Base-by-base conservation (phyloP, 2,329 filamentous ascomycete genomes). In the Didymosphaeria variabile region DNA sequence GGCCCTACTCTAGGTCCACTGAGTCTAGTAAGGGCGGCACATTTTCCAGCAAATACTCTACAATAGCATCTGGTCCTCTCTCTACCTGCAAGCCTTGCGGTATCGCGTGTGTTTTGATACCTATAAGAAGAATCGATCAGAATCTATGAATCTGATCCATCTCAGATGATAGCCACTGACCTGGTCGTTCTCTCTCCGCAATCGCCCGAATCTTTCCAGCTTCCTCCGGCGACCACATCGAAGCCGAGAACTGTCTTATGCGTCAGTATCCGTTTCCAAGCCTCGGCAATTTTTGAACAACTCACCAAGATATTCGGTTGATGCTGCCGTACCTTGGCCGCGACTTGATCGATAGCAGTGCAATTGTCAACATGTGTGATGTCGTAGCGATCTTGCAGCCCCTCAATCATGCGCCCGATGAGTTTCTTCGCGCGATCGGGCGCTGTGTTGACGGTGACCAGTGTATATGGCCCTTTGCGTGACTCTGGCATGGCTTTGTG, bases 371-470 rank as follows among this genome's bases (percentile, higher is more conserved):
- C 82, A 71, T 91, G 82, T 40, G 84, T 79, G 65, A 91, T 90
- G 1, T 82, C 86, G 75, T 90, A 91, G 42, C 79, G 79, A 58
- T 89, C 87, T 72, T 87, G 88, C 34, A 91, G 76, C 13, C 82
- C 84, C 58, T 89, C 86, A 12, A 85, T 81, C 40, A 91, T 76
- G 0, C 86, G 83, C 12, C 88, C 88, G 68, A 90, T 85, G 36
- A 91, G 77, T 8, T 81, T 78, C 77, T 87, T 86, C 36, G 89
- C 89, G 58, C 88, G 82, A 64, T 90, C 88, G 0, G 89, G 88
- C 1, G 85, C 87, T 1, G 85, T 90, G 78, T 91, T 91, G 66
- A 91, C 88, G 1, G 88, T 91, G 32, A 90, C 84, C 13, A 91
- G 83, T 67, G 81, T 85, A 78, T 84, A 91, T 3, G 87, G 87